phyloP scores from a whole-genome alignment of 371 early-diverging fungal species.

The Mucor irregularis region DNA sequence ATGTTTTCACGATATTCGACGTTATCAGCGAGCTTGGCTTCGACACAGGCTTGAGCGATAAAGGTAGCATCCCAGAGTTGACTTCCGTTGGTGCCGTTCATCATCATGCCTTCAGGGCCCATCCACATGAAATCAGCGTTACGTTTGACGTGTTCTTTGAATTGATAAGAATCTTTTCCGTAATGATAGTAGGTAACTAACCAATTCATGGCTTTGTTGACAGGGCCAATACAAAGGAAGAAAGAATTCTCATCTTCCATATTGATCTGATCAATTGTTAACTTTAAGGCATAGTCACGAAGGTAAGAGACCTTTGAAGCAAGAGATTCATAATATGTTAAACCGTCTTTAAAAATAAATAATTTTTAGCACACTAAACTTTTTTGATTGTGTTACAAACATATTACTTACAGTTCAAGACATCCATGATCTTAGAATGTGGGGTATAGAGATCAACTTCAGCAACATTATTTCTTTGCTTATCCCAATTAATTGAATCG shows the following conservation, averaged over 20 bases:
- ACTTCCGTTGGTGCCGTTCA: conserved; percentile 97
- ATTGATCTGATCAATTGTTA: conserved; percentile 78
- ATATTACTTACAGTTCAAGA: conserved; percentile 64
- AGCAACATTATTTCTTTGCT: conserved; percentile 81
- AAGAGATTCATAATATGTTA: conserved; percentile 70
- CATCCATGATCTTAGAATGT: conserved; percentile 76
- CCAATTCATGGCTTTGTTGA: conserved; percentile 93
- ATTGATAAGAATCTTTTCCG: conserved; percentile 82
- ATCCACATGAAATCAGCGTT: conserved; percentile 89
- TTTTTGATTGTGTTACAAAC: no score
- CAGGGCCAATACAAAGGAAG: conserved; percentile 89
- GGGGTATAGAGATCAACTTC: conserved; percentile 86
- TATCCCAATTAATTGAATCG: conserved; percentile 80
- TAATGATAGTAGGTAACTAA: conserved; percentile 81
- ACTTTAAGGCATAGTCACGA: conserved; percentile 72
- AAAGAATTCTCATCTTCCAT: conserved; percentile 91
- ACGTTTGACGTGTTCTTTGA: conserved; percentile 73
- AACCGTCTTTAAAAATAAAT: conserved; percentile 29
- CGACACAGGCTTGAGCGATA: conserved; percentile 73
- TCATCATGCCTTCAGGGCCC: conserved; percentile 90
- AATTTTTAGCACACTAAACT: no score
- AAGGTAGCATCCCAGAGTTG: conserved; percentile 98
- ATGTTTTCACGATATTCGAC: conserved; percentile 70
- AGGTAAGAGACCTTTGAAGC: conserved; percentile 48
- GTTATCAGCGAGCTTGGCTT: conserved; percentile 68